phyloP scores from a whole-genome alignment of 805 yeast species.

The Saccharomycopsis capsularis region DNA sequence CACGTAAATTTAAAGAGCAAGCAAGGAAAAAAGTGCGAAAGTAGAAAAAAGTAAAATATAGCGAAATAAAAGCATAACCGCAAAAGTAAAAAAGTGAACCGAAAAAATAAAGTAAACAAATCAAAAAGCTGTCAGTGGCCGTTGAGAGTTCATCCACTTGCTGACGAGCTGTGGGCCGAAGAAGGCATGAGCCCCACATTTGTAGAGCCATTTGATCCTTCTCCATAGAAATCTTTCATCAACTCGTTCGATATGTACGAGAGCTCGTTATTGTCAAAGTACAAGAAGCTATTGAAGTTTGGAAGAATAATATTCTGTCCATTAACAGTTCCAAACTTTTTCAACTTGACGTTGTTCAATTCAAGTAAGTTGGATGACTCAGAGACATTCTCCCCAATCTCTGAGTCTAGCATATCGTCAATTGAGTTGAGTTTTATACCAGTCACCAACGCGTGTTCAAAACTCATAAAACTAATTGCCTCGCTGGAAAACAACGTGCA shows the following conservation, averaged over 20 bases:
- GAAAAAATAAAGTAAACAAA: background rate
- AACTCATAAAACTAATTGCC: constrained; percentile 6
- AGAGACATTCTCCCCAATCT: background rate
- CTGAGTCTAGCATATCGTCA: constrained; percentile 15
- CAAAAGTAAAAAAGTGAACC: too few relatives aligned
- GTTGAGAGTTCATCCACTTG: background rate
- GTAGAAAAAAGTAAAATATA: too few relatives aligned
- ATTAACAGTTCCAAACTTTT: constrained; percentile 13
- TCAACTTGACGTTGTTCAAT: constrained; percentile 12
- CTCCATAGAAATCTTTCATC: constrained; percentile 11
- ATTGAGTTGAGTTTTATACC: constrained; percentile 7
- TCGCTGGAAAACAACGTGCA: constrained; percentile 12
- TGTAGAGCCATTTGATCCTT: too few relatives aligned
- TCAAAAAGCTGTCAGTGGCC: background rate
- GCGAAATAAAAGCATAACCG: too few relatives aligned
- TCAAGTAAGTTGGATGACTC: constrained; percentile 13
- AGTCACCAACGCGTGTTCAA: constrained; percentile 2
- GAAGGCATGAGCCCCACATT: too few relatives aligned
- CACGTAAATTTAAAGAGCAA: too few relatives aligned
- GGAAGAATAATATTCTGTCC: constrained; percentile 16
- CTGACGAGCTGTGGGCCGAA: too few relatives aligned
- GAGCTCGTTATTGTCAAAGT: constrained; percentile 15
- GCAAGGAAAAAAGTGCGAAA: too few relatives aligned
- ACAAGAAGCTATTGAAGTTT: constrained; percentile 19
- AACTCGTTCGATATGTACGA: constrained; percentile 13